Base-by-base conservation (phyloP, 768 basidiomycete species). In the Chalciporus chontae region DNA sequence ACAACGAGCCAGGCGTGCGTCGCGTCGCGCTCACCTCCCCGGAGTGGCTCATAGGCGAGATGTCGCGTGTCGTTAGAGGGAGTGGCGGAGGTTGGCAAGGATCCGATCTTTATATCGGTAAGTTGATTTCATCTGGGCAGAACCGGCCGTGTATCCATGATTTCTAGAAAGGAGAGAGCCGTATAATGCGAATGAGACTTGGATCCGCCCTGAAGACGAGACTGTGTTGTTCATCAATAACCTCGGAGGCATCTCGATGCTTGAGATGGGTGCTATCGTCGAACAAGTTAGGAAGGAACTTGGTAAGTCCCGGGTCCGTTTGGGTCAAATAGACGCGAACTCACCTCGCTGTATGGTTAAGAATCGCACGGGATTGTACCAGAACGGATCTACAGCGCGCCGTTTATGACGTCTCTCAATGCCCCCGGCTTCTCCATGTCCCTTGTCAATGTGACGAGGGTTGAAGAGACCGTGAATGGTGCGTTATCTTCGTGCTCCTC, bases 321-420 rank as follows among this genome's bases (percentile, higher is more conserved):
- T 38, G 6, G 18, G 18, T 27, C 17, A 40, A 9, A 9, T n/a
- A 4, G 15, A 27, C 26, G 4, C 8, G 18, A 6, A n/a, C 9
- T 10, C 7, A 38, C 13, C 11, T 6, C 15, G 5, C 18, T 15
- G 17, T n/a, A 36, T 34, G 21, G 10, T 31, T 18, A 40, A 77
- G 73, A 54, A 5, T 54, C 49, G 1, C 45, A 55, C 9, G 43
- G 61, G 19, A 66, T 79, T 26, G 51, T 57, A 38, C 78, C 75
- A 0, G 52, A 60, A 14, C 65, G 79, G 15, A 68, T 79, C 9
- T 78, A 78, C 58, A 63, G 67, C 7, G 75, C 77, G 4, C 62
- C 75, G 3, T 83, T 75, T 62, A 81, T 82, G 78, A 80, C 80
- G 2, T 79, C 78, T 8, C 71, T 82, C 51, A 81, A 81, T 57